Base-by-base conservation (phyloP, 1,284 basidiomycete species). In the Fomitiporia mediterranea region DNA sequence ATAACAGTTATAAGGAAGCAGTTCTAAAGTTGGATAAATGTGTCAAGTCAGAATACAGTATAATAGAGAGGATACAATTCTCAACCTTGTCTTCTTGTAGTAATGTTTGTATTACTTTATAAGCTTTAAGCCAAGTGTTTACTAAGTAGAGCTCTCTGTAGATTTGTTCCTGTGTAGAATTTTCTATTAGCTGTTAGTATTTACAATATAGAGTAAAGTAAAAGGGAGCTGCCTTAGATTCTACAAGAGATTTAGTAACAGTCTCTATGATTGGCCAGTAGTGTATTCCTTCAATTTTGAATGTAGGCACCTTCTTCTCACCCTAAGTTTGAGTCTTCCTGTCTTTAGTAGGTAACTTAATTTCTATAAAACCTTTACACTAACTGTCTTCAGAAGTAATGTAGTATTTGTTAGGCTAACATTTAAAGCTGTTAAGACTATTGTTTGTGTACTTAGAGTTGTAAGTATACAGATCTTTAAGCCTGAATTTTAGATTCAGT, bases 31-130 rank as follows among this genome's bases (percentile, higher is more conserved):
- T 61, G 9, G 71, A 60, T 6, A 72, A 62, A 28, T 70, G 70
- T 1, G 68, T 73, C 2, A 65, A 61, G 56, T 74, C 72, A 0
- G 71, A 74, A 60, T 66, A 71, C 4, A 72, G 38, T 65, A 71
- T 69, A 65, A 72, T 69, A 2, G 74, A 44, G 0, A 58, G 60
- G 1, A 62, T 63, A 7, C 72, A 60, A 2, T 64, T 56, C 19
- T 65, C 62, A 1, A 3, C 37, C 0, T 35, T 5, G 13, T 48
- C 44, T 15, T 27, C 23, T 8, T 9, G 25, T 4, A 52, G 47
- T 17, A 38, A 32, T 7, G 40, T 17, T 34, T 63, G 60, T 4
- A 72, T 11, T 19, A 64, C 58, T 6, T 63, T 47, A 35, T 72
- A 60, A 4, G 63, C 67, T 19, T 65, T 46, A 1, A 70, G 21